Conservation (phyloP, 345 rosid genomes). For the Linum lewisii region DNA sequence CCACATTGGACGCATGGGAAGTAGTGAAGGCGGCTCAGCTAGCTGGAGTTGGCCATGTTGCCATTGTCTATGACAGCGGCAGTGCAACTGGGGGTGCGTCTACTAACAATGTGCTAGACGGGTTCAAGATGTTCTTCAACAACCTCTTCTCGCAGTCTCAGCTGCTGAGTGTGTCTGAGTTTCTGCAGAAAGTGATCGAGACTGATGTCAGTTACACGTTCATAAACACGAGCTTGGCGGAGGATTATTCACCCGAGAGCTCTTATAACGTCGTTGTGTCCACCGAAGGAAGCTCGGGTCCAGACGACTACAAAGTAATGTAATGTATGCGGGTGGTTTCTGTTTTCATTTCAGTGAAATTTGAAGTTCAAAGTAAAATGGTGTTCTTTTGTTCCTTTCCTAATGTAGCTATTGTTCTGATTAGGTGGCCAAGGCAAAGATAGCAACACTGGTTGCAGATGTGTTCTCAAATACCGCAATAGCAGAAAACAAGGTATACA, state of each 20-base stretch:
- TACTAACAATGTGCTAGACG: conserved; percentile 66
- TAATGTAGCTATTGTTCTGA: conserved; percentile 3
- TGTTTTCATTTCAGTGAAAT: conserved; percentile 8
- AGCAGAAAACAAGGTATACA: conserved; percentile 80
- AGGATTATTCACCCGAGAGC: conserved; percentile 73
- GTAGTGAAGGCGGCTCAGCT: conserved; percentile 75
- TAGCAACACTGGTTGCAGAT: conserved; percentile 75
- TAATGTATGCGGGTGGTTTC: conserved; percentile 72
- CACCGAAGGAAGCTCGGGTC: conserved; percentile 47
- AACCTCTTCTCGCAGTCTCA: conserved; percentile 63
- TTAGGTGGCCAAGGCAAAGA: conserved; percentile 66
- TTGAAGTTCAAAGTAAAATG: not conserved
- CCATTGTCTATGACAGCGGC: conserved; percentile 53
- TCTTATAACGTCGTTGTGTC: conserved; percentile 75
- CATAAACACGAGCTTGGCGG: conserved; percentile 65
- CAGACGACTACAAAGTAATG: conserved; percentile 96
- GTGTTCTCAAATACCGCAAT: conserved; percentile 77
- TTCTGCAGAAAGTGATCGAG: conserved; percentile 55
- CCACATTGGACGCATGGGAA: conserved; percentile 58
- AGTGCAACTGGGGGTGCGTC: conserved; percentile 25
- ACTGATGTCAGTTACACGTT: conserved; percentile 70
- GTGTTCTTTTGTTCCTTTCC: not conserved
- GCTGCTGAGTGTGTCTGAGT: conserved; percentile 43
- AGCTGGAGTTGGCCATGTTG: conserved; percentile 80
- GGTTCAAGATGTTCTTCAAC: conserved; percentile 66